Evolutionary conservation across 495 filamentous ascomycete species (phyloP).

Genomic region (Xylaria palmicola): DNA sequence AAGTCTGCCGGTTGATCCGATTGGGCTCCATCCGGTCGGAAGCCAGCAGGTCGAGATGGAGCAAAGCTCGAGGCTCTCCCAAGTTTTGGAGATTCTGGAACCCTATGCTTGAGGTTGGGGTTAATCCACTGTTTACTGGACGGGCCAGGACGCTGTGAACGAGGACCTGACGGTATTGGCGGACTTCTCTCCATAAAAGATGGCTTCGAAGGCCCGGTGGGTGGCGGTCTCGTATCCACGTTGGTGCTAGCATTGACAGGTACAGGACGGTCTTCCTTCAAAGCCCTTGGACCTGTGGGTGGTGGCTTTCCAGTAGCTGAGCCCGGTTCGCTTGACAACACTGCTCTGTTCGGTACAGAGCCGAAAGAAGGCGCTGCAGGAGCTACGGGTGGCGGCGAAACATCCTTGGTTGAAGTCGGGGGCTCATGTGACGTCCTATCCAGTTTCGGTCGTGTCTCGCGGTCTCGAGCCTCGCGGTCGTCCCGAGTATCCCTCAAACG

Average conservation of each 20-base stretch:
- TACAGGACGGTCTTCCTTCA: constrained; percentile 46
- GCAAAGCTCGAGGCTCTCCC: constrained; percentile 44
- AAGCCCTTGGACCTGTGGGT: constrained; percentile 52
- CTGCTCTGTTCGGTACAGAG: constrained; percentile 51
- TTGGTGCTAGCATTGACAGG: constrained; percentile 31
- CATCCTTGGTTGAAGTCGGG: constrained; percentile 39
- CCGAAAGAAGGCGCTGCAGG: constrained; percentile 84
- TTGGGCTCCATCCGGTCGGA: constrained; percentile 36
- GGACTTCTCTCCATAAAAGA: constrained; percentile 51
- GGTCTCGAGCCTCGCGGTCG: constrained; percentile 56
- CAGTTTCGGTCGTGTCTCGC: constrained; percentile 45
- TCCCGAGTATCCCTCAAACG: constrained; percentile 56
- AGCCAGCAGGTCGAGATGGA: constrained; percentile 40
- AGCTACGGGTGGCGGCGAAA: constrained; percentile 72
- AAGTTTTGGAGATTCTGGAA: constrained; percentile 45
- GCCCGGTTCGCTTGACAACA: constrained; percentile 32
- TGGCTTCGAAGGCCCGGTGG: constrained; percentile 48
- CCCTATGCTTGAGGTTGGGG: constrained; percentile 46
- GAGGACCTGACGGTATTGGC: constrained; percentile 55
- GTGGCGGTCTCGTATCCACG: constrained; percentile 36
- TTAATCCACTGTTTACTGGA: constrained; percentile 65
- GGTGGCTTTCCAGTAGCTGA: constrained; percentile 46
- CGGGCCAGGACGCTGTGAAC: constrained; percentile 43
- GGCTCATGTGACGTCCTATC: constrained; percentile 48
- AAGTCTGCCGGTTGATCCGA: constrained; percentile 42